These are phyloP conservation scores for Fusarium nygamai DNA, from an alignment of 2,329 filamentous ascomycete genomes.

Conservation along the genomic window DNA sequence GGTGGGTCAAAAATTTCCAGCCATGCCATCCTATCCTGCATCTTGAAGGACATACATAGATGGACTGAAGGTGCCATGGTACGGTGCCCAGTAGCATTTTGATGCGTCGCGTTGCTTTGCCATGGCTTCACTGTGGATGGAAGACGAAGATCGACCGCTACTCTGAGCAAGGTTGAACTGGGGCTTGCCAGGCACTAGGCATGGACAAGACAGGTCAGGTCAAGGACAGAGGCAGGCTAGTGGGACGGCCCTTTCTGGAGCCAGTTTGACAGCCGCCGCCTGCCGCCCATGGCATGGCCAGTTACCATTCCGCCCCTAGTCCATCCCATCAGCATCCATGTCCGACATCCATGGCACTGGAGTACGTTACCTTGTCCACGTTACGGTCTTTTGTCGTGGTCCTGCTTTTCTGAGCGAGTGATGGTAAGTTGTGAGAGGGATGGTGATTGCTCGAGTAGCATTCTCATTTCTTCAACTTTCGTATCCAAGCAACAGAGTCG, in stretches of 20 bases:
- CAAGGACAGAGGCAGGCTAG: slow-evolving; percentile 39
- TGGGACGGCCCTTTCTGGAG: slow-evolving; percentile 45
- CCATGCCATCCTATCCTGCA: slow-evolving; percentile 28
- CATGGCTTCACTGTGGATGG: slow-evolving; percentile 20
- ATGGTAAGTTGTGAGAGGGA: slow-evolving; percentile 12
- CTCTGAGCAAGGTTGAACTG: slow-evolving; percentile 30
- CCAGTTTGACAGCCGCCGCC: slow-evolving; percentile 44
- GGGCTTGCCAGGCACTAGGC: slow-evolving; percentile 28
- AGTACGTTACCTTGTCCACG: slow-evolving; percentile 22
- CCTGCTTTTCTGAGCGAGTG: slow-evolving; percentile 17
- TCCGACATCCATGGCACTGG: slow-evolving; percentile 19
- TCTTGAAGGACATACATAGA: slow-evolving; percentile 19
- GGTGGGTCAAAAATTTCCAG: slow-evolving; percentile 33
- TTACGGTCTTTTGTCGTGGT: slow-evolving; percentile 3
- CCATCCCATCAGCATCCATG: slow-evolving; percentile 34
- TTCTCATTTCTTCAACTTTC: slow-evolving; percentile 35
- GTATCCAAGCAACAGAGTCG: slow-evolving; percentile 12
- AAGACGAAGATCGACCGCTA: slow-evolving; percentile 37
- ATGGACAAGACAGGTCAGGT: slow-evolving; percentile 11
- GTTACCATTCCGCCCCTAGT: slow-evolving; percentile 40
- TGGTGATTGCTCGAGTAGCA: slow-evolving; percentile 25
- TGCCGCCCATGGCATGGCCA: slow-evolving; percentile 39
- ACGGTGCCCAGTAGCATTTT: slow-evolving; percentile 2
- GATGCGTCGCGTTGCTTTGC: slow-evolving; percentile 22
- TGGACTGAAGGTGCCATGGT: neutral